These are phyloP conservation scores for Euphorbia pulcherrima DNA, from an alignment of 345 rosid genomes.

Conservation along the genomic window DNA sequence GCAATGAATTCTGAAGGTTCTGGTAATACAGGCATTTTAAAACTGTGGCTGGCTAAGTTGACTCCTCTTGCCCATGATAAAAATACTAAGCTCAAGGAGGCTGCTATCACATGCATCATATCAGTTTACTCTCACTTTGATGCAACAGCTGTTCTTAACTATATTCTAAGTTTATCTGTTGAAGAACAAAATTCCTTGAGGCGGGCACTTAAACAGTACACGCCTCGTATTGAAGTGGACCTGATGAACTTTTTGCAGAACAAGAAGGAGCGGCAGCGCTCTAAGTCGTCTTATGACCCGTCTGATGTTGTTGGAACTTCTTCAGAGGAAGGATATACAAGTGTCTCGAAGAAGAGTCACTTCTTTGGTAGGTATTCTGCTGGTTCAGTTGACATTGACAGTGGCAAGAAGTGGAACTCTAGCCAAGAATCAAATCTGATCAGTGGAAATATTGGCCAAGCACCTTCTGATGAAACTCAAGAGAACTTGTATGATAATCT, in stretches of 20 bases:
- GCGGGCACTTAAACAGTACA: constrained; percentile 83
- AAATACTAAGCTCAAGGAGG: constrained; percentile 90
- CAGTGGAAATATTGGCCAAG: constrained; percentile 44
- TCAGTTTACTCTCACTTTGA: constrained; percentile 87
- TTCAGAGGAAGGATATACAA: constrained; percentile 80
- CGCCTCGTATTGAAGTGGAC: constrained; percentile 98
- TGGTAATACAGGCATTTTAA: constrained; percentile 79
- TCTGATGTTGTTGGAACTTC: constrained; percentile 89
- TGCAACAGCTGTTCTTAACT: constrained; percentile 81
- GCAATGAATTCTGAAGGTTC: constrained; percentile 71
- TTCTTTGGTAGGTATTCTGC: constrained; percentile 77
- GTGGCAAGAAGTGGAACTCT: constrained; percentile 83
- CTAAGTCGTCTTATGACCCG: constrained; percentile 81
- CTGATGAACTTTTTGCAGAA: constrained; percentile 87
- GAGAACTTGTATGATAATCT: constrained; percentile 61
- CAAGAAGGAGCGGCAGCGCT: constrained; percentile 89
- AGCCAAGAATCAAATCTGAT: constrained; percentile 57
- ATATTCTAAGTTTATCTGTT: constrained; percentile 85
- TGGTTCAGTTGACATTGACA: constrained; percentile 71
- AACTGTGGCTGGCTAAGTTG: constrained; percentile 92
- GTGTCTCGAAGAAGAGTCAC: constrained; percentile 62
- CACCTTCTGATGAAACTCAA: constrained; percentile 57
- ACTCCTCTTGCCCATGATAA: constrained; percentile 81
- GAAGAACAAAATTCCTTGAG: constrained; percentile 96
- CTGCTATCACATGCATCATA: constrained; percentile 87